phyloP scores from a whole-genome alignment of 192 early-diverging fungal genomes.

The Backusella psychrophila region DNA sequence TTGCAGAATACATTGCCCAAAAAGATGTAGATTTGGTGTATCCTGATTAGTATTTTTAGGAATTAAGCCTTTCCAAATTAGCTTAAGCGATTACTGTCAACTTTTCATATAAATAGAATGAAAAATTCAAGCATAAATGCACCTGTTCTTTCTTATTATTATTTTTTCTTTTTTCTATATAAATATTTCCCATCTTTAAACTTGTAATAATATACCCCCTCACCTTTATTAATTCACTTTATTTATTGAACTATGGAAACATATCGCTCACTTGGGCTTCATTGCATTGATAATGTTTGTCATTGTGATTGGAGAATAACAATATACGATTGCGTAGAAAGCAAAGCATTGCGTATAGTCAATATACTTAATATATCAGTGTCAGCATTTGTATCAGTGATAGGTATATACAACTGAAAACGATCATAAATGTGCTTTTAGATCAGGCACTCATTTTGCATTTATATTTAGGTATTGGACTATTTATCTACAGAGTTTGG shows the following conservation, averaged over 20 bases:
- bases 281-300: constrained; percentile 11
- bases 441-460: neutral
- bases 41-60: neutral
- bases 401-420: constrained; percentile 11
- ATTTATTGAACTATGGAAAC: neutral
- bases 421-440: neutral
- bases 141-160: neutral
- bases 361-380: constrained; percentile 21
- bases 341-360: constrained; percentile 12
- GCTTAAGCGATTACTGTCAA: neutral
- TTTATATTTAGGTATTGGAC: constrained; percentile 9
- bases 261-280: neutral
- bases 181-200: neutral
- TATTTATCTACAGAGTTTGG: neutral
- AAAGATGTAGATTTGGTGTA: neutral
- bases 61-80: neutral
- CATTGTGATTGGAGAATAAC: constrained; percentile 25
- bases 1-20: neutral
- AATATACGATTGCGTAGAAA: constrained; percentile 18
- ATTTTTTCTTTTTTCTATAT: neutral
- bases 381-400: constrained; percentile 16
- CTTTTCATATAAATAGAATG: neutral
- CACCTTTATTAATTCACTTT: neutral
- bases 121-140: neutral
- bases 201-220: neutral